These are phyloP conservation scores for Hyphopichia burtonii DNA, from an alignment of 1,139 yeast species.

Conservation along the genomic window DNA sequence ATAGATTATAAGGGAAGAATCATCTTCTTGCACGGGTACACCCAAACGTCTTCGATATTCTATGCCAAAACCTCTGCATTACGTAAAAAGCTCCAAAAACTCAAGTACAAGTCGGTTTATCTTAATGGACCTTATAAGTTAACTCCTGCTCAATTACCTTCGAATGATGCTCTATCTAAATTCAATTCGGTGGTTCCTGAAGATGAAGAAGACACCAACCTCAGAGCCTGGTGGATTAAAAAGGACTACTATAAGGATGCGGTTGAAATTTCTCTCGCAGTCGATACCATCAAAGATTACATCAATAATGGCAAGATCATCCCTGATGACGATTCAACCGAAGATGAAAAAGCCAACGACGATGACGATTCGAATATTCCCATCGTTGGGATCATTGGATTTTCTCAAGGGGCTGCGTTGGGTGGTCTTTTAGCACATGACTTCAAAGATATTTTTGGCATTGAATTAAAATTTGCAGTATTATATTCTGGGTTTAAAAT, in stretches of 20 bases:
- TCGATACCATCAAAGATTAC: conserved; percentile 30
- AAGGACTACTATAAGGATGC: conserved; percentile 19
- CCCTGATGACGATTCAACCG: conserved; percentile 26
- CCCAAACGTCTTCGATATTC: conserved; percentile 44
- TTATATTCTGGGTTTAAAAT: conserved; percentile 77
- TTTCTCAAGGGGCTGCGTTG: conserved; percentile 50
- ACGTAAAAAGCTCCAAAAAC: conserved; percentile 35
- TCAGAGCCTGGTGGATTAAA: conserved; percentile 42
- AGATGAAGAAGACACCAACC: conserved; percentile 18
- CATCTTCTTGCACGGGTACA: conserved; percentile 44
- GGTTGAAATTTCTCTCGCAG: conserved; percentile 27
- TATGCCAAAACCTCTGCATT: conserved; percentile 48
- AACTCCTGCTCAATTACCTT: conserved; percentile 66
- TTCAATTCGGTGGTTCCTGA: conserved; percentile 28
- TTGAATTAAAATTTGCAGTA: conserved; percentile 61
- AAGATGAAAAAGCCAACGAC: conserved; percentile 11
- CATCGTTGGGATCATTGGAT: conserved; percentile 42
- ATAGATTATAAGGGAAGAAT: conserved; percentile 25
- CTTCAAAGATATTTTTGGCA: conserved; percentile 28
- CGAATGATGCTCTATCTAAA: conserved; percentile 45
- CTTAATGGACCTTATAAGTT: conserved; percentile 73
- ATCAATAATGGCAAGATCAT: conserved; percentile 31
- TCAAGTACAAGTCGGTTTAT: conserved; percentile 63
- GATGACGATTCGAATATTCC: conserved; percentile 29
- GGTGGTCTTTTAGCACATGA: conserved; percentile 44